Base-by-base conservation (phyloP, 345 rosid genomes). In the Citrus cavaleriei region DNA sequence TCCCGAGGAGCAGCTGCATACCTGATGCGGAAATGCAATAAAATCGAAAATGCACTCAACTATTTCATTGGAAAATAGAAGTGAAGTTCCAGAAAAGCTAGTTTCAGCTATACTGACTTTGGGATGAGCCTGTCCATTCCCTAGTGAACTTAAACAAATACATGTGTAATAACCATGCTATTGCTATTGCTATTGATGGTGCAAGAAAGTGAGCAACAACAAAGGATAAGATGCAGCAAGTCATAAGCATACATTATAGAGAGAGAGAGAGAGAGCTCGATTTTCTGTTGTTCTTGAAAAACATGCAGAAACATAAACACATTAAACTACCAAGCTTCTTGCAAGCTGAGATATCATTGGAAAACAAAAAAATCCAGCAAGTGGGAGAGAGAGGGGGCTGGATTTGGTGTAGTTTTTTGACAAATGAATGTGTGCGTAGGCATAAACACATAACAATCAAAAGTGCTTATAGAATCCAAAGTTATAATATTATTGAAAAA, bases 1-100 rank as follows among this genome's bases (percentile, higher is more conserved):
- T 95, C 98, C 79, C 83, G 93, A 14, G 99, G 98, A 30, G 99
- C 99, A 85, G 93, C 59, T 70, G 99, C 99, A 83, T 92, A 95
- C 80, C 98, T 93, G 84, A 76, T 82, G 34, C 38, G 34, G 69
- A 73, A 40, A 64, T 40, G 42, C 24, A 63, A 54, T 40, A 28
- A 57, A 46, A 28, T 46, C 3, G 21, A 51, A 68, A 35, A 63
- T 21, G 40, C 59, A 42, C 77, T 25, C 13, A 27, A 19, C 27
- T 25, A 60, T 58, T 10, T 40, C 68, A 25, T 2, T 0, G 22
- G 24, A 38, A 38, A 60, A 24, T 13, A 35, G 25, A 60, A 60
- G 58, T 40, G n/a, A 28, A 71, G 24, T 72, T 58, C 64, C 49
- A 13, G 22, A 27, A 70, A 24, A 1, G 54, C 67, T 14, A 73